Evolutionary conservation across 768 basidiomycete species (phyloP).

Genomic region (Pleurotus pulmonarius): DNA sequence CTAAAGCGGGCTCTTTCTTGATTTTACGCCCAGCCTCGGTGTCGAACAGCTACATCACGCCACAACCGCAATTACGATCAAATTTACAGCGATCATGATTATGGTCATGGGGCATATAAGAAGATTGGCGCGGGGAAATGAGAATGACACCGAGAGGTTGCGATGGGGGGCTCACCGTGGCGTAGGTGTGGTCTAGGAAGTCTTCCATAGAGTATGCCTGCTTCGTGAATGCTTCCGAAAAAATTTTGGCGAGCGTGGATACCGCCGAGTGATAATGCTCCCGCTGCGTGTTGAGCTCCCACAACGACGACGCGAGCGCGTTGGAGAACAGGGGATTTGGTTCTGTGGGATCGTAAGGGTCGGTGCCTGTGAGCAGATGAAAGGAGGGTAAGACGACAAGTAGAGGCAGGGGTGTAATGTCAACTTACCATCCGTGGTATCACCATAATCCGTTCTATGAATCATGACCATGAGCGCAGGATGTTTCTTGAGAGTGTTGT

Average conservation of each 20-base stretch:
- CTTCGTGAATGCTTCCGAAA: constrained; percentile 92
- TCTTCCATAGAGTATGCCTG: constrained; percentile 89
- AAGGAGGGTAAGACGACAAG: no score
- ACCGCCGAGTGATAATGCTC: constrained; percentile 84
- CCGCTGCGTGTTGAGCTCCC: constrained; percentile 83
- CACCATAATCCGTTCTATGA: constrained; percentile 52
- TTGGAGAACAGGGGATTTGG: constrained; percentile 70
- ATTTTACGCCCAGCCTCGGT: constrained; percentile 78
- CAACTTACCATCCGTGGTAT: constrained; percentile 30
- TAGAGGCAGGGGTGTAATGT: no score
- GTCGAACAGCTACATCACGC: constrained; percentile 66
- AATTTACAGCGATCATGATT: no score
- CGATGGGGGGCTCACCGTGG: constrained; percentile 50
- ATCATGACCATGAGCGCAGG: constrained; percentile 93
- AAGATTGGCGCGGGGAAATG: background rate
- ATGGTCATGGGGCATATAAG: no score
- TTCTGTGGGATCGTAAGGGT: constrained; percentile 70
- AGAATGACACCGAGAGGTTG: background rate
- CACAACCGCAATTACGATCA: background rate
- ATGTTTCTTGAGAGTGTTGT: constrained; percentile 91
- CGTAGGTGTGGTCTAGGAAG: constrained; percentile 92
- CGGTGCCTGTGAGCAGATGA: no score
- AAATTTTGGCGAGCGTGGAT: constrained; percentile 84
- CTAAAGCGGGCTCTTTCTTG: constrained; percentile 70
- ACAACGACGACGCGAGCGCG: constrained; percentile 84